A percentile compares a stretch with the other conserved stretches of the same genome.
Evolutionary conservation across 2,329 filamentous ascomycete species (phyloP).

Genomic region (Sporothrix inflata): DNA sequence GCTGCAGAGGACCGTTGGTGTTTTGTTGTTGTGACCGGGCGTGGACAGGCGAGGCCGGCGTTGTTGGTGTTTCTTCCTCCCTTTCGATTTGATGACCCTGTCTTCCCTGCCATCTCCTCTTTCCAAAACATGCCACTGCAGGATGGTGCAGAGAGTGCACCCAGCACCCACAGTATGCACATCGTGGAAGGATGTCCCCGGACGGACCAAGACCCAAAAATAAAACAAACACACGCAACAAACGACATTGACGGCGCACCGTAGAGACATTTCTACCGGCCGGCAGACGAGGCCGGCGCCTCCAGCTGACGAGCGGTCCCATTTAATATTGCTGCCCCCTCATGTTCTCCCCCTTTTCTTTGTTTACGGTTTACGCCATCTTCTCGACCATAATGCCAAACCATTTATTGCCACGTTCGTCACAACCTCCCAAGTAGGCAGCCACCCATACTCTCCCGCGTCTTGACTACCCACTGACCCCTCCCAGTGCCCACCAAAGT

Average conservation of each 20-base stretch:
- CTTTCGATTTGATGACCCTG: neutral
- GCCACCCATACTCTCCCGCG: too few relatives aligned
- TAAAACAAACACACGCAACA: neutral
- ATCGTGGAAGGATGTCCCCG: neutral
- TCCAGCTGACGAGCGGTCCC: neutral
- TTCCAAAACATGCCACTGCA: slow-evolving; percentile 5
- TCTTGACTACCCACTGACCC: neutral
- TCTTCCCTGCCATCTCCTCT: neutral
- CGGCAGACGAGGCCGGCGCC: slow-evolving; percentile 13
- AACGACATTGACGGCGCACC: neutral
- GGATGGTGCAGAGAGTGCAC: neutral
- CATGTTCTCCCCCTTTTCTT: neutral
- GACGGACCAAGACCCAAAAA: neutral
- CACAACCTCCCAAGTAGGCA: too few relatives aligned
- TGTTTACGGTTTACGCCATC: neutral
- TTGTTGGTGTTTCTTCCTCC: neutral
- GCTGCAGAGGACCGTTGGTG: neutral
- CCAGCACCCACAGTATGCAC: neutral
- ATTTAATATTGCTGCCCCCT: neutral
- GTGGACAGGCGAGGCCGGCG: too few relatives aligned
- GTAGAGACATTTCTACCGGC: neutral
- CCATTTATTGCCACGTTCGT: too few relatives aligned
- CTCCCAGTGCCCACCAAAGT: neutral
- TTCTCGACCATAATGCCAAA: neutral
- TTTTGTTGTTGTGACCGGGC: neutral